These are phyloP conservation scores for Fusarium agapanthi DNA, from an alignment of 2,329 filamentous ascomycete species.

Conservation along the genomic window DNA sequence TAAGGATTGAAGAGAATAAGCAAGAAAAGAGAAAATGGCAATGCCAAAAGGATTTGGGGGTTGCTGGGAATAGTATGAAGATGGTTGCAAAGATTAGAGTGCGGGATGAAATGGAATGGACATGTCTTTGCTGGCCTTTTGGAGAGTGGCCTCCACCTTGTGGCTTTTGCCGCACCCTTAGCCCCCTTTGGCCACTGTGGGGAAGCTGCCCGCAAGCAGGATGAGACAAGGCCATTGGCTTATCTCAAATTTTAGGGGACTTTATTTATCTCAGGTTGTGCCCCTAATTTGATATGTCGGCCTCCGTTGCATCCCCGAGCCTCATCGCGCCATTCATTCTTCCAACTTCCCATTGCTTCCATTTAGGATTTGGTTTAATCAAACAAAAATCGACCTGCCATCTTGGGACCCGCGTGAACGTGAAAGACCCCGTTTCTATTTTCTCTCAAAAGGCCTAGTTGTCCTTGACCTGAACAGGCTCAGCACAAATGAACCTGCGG, in stretches of 20 bases:
- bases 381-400: slow-evolving; percentile 3
- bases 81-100: slow-evolving; percentile 23
- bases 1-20: not conserved
- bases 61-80: slow-evolving; percentile 3
- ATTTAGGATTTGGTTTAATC: slow-evolving; percentile 14
- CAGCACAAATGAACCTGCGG: not conserved
- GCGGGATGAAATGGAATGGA: slow-evolving; percentile 28
- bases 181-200: slow-evolving; percentile 36
- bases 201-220: slow-evolving; percentile 17
- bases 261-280: slow-evolving; percentile 6
- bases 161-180: slow-evolving; percentile 35
- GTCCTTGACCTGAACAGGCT: not conserved
- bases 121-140: slow-evolving; percentile 44
- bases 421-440: not conserved
- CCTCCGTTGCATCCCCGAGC: slow-evolving; percentile 10
- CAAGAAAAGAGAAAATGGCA: slow-evolving; percentile 12
- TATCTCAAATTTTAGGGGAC: slow-evolving; percentile 28
- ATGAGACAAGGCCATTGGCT: slow-evolving; percentile 6
- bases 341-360: slow-evolving; percentile 33
- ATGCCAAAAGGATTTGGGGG: slow-evolving; percentile 12
- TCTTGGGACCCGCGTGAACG: not conserved
- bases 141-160: slow-evolving; percentile 21
- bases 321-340: slow-evolving; percentile 38
- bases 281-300: slow-evolving; percentile 17
- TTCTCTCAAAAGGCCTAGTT: not conserved